These are phyloP conservation scores for Paramecium caudatum DNA, from an alignment of 73 alveolate species.

Conservation along the genomic window DNA sequence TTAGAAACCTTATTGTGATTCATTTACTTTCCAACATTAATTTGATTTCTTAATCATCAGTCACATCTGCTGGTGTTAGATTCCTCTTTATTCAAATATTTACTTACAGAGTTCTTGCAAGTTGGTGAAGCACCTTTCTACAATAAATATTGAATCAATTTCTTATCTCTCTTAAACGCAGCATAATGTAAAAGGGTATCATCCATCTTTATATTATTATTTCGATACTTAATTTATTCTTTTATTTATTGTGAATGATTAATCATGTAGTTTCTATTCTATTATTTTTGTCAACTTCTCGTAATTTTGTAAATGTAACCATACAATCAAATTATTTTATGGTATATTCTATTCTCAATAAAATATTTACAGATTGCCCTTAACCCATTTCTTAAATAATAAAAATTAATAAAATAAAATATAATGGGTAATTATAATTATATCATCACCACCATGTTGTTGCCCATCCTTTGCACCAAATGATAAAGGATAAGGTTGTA, in stretches of 20 bases:
- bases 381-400: too few species aligned
- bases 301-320: constrained; percentile 16
- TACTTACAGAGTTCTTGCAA: background rate
- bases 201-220: constrained; percentile 1
- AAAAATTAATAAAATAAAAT: too few species aligned
- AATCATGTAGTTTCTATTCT: constrained; percentile 35
- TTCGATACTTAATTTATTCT: constrained; percentile 1
- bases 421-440: too few species aligned
- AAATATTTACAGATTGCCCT: constrained; percentile 7
- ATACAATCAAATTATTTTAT: background rate
- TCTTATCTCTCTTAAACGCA: constrained; percentile 36
- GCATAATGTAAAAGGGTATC: constrained; percentile 59
- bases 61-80: background rate
- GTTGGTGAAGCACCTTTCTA: constrained; percentile 1
- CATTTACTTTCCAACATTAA: background rate
- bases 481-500: too few species aligned
- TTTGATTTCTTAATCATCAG: background rate
- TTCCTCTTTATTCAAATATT: background rate
- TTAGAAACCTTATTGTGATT: background rate
- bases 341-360: constrained; percentile 7
- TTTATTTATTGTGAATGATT: constrained; percentile 1
- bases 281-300: background rate
- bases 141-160: background rate
- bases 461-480: too few species aligned
- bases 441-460: too few species aligned